Evolutionary conservation across 2,329 filamentous ascomycete genomes (phyloP), one percentile per base, ranked within the genome.

Genomic region (Xylariales sp.): DNA sequence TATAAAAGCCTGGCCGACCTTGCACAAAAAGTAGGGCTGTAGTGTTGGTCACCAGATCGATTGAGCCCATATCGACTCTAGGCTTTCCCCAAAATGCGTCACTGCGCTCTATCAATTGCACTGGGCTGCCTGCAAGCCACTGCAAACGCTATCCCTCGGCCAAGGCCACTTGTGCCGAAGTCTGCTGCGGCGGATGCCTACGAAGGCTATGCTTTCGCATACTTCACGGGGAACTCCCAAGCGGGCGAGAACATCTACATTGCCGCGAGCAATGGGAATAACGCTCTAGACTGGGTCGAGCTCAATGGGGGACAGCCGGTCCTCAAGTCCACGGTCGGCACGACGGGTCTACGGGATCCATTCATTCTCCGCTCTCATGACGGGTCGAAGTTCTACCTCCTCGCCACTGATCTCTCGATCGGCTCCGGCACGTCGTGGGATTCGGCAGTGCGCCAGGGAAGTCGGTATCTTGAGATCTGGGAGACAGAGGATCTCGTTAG

Each of bases 341-440:
- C 85, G 0, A 81, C 77, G 30, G 85, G 85, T 1, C 72, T 87
- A 4, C 80, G 85, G 14, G 85, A 87, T 66, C 85, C 85, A 0
- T 87, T 86, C 65, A 76, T 87, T 52, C 85, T 87, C 28, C 81
- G 84, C 12, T 84, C 84, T 0, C 79, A 75, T 0, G 84, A 86
- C 32, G 84, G 84, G 0, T 80, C 81, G n/a, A 85, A 78, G 3
- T 86, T 86, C 65, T 87, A 80, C 57, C 72, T 87, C 14, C 78
- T 87, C 18, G 84, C 84, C 0, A 87, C 85, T 0, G 84, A 86
- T 61, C 77, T 87, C 0, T 85, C 84, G 0, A 86, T 86, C 58
- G 85, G 85, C 0, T 84, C 83, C 6, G 85, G 85, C 1, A 87
- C 85, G 0, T 83, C 83, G 0, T 87, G 85, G 84, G 80, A 76